Evolutionary conservation across 176 grass and related monocot species (phyloP), one percentile per base, ranked within the genome.

Genomic region (Lolium rigidum): DNA sequence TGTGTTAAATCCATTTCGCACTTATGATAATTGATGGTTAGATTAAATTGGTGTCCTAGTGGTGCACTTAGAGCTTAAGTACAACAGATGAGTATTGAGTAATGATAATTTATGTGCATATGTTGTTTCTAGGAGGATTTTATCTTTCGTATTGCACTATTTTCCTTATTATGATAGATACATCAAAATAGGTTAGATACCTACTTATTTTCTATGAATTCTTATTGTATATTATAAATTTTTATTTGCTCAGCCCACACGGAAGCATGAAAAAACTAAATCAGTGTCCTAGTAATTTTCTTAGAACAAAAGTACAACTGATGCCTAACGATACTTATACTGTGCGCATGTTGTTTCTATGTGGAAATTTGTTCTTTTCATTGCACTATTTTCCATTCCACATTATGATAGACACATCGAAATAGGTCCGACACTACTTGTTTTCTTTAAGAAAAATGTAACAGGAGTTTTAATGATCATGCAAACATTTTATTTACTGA

Each of bases 371-470:
- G 10, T 62, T 62, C 12, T 68, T 58, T 43, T 67, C 25, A 9
- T 11, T 58, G 4, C 65, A 48, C 38, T 35, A 62, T 75, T 62
- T 62, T 12, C 22, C 22, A 39, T n/a, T n/a, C n/a, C n/a, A n/a
- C n/a, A n/a, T 26, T 28, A n/a, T 51, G 49, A 51, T 14, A 4
- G 12, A 51, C 9, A 51, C 49, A 51, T 51, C 16, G 4, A 31
- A 67, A 67, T 67, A 38, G 13, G 0, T 67, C 17, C 8, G 14
- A 4, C 37, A 37, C 1, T 89, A 6, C 2, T 13, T 28, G 46
- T 78, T 86, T 85, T 77, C 28, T 31, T 82, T 49, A 77, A 21
- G 46, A 61, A 70, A 54, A 60, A 16, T 31, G 70, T 39, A 21
- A n/a, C n/a, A n/a, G n/a, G 14, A 35, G 31, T 35, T 35, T 35